Evolutionary conservation across 139 green algal species (phyloP).

Genomic region (Picochlorum sp.): DNA sequence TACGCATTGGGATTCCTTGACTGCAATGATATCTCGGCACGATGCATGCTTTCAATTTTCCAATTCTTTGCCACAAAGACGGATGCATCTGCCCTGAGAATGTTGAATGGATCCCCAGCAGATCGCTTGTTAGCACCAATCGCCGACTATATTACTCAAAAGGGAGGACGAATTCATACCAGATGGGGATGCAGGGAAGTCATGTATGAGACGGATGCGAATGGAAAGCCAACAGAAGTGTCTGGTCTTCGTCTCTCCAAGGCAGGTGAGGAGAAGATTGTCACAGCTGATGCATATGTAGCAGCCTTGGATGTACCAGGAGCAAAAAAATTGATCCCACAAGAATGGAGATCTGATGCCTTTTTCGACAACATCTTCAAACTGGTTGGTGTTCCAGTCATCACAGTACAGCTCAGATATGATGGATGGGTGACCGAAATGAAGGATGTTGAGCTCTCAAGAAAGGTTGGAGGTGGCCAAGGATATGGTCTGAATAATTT

Average conservation of each 20-base stretch:
- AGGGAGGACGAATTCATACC: conserved; percentile 75
- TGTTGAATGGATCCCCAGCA: conserved; percentile 89
- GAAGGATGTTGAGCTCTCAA: conserved; percentile 35
- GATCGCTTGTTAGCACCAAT: conserved; percentile 84
- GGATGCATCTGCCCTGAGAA: conserved; percentile 84
- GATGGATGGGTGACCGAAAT: conserved; percentile 96
- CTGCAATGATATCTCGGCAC: conserved; percentile 90
- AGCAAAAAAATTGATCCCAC: conserved; percentile 78
- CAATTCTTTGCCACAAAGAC: conserved; percentile 99
- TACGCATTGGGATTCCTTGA: conserved; percentile 96
- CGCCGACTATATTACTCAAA: conserved; percentile 74
- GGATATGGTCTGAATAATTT: conserved; percentile 83
- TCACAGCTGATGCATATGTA: conserved; percentile 82
- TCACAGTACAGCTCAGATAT: conserved; percentile 95
- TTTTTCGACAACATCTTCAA: conserved; percentile 90
- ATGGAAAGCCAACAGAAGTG: conserved; percentile 51
- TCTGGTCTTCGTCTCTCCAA: conserved; percentile 65
- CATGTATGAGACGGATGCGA: conserved; percentile 55
- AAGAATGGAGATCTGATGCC: conserved; percentile 51
- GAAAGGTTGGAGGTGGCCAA: conserved; percentile 20
- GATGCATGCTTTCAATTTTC: conserved; percentile 97
- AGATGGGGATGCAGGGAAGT: conserved; percentile 76
- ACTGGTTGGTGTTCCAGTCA: conserved; percentile 87
- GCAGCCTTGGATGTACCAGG: conserved; percentile 91
- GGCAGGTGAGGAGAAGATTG: conserved; percentile 38